These are phyloP conservation scores for Sindora glabra DNA, from an alignment of 306 rosid genomes.

Conservation along the genomic window DNA sequence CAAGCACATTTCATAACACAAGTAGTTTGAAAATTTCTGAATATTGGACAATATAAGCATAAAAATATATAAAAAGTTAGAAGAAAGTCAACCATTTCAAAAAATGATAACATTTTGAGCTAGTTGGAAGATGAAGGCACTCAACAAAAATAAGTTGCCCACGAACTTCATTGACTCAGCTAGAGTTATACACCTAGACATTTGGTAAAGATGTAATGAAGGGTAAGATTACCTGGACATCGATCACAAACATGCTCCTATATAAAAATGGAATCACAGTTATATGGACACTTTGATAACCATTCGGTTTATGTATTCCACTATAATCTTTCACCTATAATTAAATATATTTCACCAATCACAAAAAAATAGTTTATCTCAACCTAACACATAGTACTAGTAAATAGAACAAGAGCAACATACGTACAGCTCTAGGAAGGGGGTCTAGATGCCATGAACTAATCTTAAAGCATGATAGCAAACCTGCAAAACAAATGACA, in stretches of 20 bases:
- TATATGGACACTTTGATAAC: constrained; percentile 96
- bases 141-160: neutral
- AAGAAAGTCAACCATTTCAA: too few relatives aligned
- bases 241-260: constrained; percentile 88
- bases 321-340: constrained; percentile 96
- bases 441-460: constrained; percentile 96
- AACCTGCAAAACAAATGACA: constrained; percentile 51
- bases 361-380: constrained; percentile 10
- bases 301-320: constrained; percentile 96
- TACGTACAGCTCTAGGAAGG: constrained; percentile 96
- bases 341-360: constrained; percentile 6
- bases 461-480: constrained; percentile 94
- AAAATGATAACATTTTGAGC: neutral
- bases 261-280: constrained; percentile 91
- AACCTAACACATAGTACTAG: neutral
- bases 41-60: too few relatives aligned
- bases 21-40: too few relatives aligned
- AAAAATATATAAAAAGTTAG: too few relatives aligned
- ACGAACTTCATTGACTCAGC: constrained; percentile 8
- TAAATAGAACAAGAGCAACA: constrained; percentile 28
- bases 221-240: constrained; percentile 82
- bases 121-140: neutral
- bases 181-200: neutral
- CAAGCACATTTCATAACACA: too few relatives aligned
- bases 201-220: constrained; percentile 3